A percentile compares a stretch with the other conserved stretches of the same genome.
These are phyloP conservation scores for Thermochaetoides dissita DNA, from an alignment of 2,329 filamentous ascomycete genomes.

Conservation along the genomic window DNA sequence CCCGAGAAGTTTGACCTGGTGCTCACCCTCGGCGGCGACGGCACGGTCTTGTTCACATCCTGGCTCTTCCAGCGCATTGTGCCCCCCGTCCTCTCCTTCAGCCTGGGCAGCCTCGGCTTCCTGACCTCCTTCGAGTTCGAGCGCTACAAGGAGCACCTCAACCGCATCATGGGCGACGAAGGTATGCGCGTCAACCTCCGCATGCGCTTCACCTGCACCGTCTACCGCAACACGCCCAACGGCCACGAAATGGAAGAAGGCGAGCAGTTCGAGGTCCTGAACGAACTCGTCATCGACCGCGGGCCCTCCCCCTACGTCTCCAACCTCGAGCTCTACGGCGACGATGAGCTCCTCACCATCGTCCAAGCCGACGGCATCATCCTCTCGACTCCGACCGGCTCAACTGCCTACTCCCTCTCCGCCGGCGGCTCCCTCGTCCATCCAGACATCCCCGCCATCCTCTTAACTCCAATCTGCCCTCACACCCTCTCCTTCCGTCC, in stretches of 20 bases:
- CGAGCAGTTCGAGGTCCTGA: constrained; percentile 94
- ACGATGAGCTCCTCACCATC: constrained; percentile 86
- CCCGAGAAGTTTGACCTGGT: constrained; percentile 95
- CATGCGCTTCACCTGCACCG: constrained; percentile 97
- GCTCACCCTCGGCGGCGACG: constrained; percentile 72
- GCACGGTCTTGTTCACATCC: constrained; percentile 75
- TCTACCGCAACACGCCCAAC: constrained; percentile 58
- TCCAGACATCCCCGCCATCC: constrained; percentile 90
- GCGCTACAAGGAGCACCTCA: constrained; percentile 73
- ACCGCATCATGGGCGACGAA: constrained; percentile 79
- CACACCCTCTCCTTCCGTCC: constrained; percentile 94
- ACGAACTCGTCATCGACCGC: constrained; percentile 95
- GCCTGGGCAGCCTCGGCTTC: constrained; percentile 74
- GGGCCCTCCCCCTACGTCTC: constrained; percentile 95
- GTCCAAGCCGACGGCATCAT: constrained; percentile 97
- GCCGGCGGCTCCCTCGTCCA: constrained; percentile 92
- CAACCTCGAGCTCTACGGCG: constrained; percentile 88
- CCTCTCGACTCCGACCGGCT: constrained; percentile 89
- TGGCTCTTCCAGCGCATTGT: constrained; percentile 89
- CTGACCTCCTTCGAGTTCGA: constrained; percentile 79
- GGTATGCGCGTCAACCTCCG: constrained; percentile 96
- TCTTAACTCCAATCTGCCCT: constrained; percentile 93
- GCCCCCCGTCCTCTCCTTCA: constrained; percentile 72
- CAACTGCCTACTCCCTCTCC: constrained; percentile 89
- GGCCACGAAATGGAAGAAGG: constrained; percentile 65